phyloP scores from a whole-genome alignment of 192 early-diverging fungal species.

The Coemansia sp. region DNA sequence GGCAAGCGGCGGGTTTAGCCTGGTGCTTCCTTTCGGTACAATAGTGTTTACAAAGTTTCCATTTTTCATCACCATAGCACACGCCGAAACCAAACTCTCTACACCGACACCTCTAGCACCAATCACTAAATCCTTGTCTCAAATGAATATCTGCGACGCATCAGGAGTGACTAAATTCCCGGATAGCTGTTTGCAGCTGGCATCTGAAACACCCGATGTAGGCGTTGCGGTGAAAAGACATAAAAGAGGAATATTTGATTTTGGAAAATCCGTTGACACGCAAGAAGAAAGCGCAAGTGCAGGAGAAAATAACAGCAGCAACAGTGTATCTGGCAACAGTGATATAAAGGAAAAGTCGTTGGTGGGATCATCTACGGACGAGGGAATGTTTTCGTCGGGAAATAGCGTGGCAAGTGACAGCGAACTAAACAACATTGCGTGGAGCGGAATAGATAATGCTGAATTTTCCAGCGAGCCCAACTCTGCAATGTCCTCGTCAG shows the following conservation, averaged over 20 bases:
- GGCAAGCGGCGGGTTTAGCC: background rate
- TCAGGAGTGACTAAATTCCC: constrained; percentile 13
- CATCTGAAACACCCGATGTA: background rate
- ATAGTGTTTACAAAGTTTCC: constrained; percentile 19
- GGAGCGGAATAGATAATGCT: constrained; percentile 24
- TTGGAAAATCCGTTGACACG: background rate
- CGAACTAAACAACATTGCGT: constrained; percentile 12
- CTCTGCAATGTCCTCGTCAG: background rate
- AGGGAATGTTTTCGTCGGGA: too few species aligned
- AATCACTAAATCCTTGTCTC: constrained; percentile 15
- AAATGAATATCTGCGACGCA: constrained; percentile 33
- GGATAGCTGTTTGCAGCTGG: constrained; percentile 13
- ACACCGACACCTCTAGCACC: constrained; percentile 12
- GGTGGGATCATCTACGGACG: background rate
- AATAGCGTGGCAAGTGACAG: background rate
- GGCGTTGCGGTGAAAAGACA: background rate
- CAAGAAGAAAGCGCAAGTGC: background rate
- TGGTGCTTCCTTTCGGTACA: constrained; percentile 15
- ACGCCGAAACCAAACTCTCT: constrained; percentile 5
- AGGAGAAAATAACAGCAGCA: background rate
- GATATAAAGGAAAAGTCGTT: background rate
- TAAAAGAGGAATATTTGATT: constrained; percentile 5
- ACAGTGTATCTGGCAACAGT: background rate
- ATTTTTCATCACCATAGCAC: constrained; percentile 16
- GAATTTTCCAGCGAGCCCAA: background rate